These are phyloP conservation scores for Fagus crenata DNA, from an alignment of 306 rosid genomes.

Conservation along the genomic window DNA sequence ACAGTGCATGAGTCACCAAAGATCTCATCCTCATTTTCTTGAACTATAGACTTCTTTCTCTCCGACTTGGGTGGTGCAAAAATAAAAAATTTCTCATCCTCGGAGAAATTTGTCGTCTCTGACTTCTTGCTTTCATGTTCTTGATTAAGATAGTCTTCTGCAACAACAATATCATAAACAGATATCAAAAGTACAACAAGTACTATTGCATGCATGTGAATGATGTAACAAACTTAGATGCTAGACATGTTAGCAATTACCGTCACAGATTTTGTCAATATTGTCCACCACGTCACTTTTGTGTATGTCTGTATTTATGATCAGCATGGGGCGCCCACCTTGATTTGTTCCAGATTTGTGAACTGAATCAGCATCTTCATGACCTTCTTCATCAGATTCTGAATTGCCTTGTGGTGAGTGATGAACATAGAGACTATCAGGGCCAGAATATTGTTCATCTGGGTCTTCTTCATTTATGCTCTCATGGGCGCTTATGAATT, in stretches of 20 bases:
- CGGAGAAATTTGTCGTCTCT: slow-evolving; percentile 25
- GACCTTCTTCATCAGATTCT: slow-evolving; percentile 31
- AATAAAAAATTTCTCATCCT: slow-evolving; percentile 55
- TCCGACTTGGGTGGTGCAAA: slow-evolving; percentile 44
- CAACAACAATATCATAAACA: slow-evolving; percentile 6
- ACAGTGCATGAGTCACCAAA: slow-evolving; percentile 81
- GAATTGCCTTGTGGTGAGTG: slow-evolving; percentile 40
- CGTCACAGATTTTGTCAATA: slow-evolving; percentile 48
- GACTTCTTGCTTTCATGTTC: slow-evolving; percentile 40
- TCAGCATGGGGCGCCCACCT: slow-evolving; percentile 49
- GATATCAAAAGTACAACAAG: neutral
- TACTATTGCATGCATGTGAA: slow-evolving; percentile 33
- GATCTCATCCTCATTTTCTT: slow-evolving; percentile 65
- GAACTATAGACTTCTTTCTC: slow-evolving; percentile 42
- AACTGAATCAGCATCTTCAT: slow-evolving; percentile 51
- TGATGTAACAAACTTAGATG: slow-evolving; percentile 41
- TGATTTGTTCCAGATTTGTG: slow-evolving; percentile 41
- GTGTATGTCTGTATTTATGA: slow-evolving; percentile 35
- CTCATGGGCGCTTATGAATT: slow-evolving; percentile 53
- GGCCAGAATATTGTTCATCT: slow-evolving; percentile 25
- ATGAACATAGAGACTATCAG: slow-evolving; percentile 41
- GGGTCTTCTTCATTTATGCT: slow-evolving; percentile 46
- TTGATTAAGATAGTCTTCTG: slow-evolving; percentile 38
- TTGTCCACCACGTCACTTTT: slow-evolving; percentile 41
- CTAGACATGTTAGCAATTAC: slow-evolving; percentile 39